Conservation (phyloP, 1,284 basidiomycete species). For the Erythrobasidium hasegawianum region DNA sequence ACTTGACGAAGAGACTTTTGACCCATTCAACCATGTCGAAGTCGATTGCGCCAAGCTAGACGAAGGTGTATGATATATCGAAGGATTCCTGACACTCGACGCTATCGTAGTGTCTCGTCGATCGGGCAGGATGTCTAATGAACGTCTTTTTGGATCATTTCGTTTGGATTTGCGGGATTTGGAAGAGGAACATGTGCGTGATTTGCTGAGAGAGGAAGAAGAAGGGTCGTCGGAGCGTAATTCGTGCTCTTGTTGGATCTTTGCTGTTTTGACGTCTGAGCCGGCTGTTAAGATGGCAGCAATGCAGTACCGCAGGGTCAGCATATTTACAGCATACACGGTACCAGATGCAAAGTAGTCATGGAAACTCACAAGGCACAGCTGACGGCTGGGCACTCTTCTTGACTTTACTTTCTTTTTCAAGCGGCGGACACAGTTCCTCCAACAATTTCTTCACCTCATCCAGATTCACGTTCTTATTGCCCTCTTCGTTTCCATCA, state of each 20-base stretch:
- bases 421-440: conserved; percentile 16
- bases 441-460: conserved; percentile 29
- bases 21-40: conserved; percentile 12
- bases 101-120: conserved; percentile 1
- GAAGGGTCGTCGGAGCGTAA: background rate
- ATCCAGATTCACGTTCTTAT: conserved; percentile 21
- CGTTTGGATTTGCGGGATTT: background rate
- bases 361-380: conserved; percentile 18
- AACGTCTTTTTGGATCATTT: conserved; percentile 19
- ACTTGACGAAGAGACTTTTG: conserved; percentile 7
- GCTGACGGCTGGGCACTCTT: conserved; percentile 2
- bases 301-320: no score
- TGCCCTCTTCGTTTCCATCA: background rate
- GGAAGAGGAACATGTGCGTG: background rate
- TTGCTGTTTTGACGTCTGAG: background rate
- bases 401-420: background rate
- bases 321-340: no score
- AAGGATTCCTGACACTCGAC: background rate
- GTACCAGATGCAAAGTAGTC: no score
- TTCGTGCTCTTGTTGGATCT: conserved; percentile 8
- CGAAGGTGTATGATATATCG: conserved; percentile 29
- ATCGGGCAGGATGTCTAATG: conserved; percentile 29
- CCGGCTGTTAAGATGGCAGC: no score
- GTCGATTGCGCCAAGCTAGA: conserved; percentile 6
- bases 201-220: background rate